Evolutionary conservation across 179 eudicot species (phyloP), one percentile per base, ranked within the genome.

Genomic region (Vitellaria paradoxa): DNA sequence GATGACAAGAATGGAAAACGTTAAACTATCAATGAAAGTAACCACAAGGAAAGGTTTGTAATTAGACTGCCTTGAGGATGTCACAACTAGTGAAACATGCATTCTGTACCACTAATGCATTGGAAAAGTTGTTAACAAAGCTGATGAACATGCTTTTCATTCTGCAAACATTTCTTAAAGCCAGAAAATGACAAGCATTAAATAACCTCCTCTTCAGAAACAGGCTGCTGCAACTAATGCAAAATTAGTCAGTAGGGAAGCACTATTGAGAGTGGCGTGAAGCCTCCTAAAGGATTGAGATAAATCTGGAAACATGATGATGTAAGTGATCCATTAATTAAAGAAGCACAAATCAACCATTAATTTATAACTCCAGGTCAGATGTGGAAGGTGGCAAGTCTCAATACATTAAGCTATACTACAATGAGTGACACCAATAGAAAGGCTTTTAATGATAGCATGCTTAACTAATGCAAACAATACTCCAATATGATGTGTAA

Each of bases 31-130:
- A 17, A 64, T 20, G n/a, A 18, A 47, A 61, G 68, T 8, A 60
- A 63, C 55, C 61, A 40, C 7, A 61, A 74, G 49, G 11, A 46
- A 12, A 62, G 17, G 57, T 30, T 62, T 45, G 67, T 62, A 46
- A 10, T n/a, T 18, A 17, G 9, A 47, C 17, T 18, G 12, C 23
- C 40, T 60, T 74, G 70, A 76, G 46, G 30, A 53, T 65, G 6
- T 56, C 15, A 71, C 6, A 71, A 14, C 37, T 15, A 12, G 20
- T 30, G 50, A 56, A 40, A 10, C 53, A 73, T 60, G 52, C 18
- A 70, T 52, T 69, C 47, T 69, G 45, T 7, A 70, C 45, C n/a
- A 37, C 73, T 70, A 70, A 24, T 13, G 45, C 45, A 70, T 50
- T 11, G 10, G 6, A 50, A 2, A 70, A 70, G 24, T 70, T 20